Base-by-base conservation (phyloP, 495 filamentous ascomycete species). In the Friedmanniomyces endolithicus region DNA sequence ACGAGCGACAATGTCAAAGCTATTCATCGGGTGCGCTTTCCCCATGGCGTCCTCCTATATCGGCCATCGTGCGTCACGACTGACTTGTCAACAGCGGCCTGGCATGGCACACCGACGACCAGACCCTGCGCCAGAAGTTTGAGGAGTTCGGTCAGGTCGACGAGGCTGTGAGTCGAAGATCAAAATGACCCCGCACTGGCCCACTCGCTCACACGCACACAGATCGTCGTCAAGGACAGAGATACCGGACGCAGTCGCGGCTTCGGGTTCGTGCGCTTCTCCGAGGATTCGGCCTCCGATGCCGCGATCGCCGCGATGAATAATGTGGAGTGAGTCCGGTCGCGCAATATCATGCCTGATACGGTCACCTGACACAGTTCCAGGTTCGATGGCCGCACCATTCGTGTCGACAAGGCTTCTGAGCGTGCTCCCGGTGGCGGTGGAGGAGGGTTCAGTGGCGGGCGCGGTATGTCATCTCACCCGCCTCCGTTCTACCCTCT, bases 221-320 rank as follows among this genome's bases (percentile, higher is more conserved):
- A 98, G 92, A 84, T 95, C 59, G 90, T 99, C 54, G 88, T 97
- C 63, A 97, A 95, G 74, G 92, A 99, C 68, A 89, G 88, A 61
- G 90, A 96, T 65, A 96, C 92, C 58, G 81, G 86, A 55, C 88
- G 94, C 67, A 95, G 88, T 74, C 88, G 92, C 68, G 92, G 92
- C 35, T 99, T 97, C 67, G 92, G 92, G 23, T 99, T 99, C 68
- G 89, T 99, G 45, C 83, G 88, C 58, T 99, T 88, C 71, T 68
- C 77, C 39, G 80, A 76, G 53, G 88, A 95, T 19, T 67, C 77
- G n/a, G 87, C 95, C 60, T 92, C 94, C 33, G 81, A 92, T 54
- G 71, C 74, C 43, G 92, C 92, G 29, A 92, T 94, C 67, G 63
- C 68, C 3, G 72, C 68, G 31, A 95, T 97, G 92, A 95, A 97